Conservation (phyloP, 768 basidiomycete species). For the Infundibulicybe gibba region DNA sequence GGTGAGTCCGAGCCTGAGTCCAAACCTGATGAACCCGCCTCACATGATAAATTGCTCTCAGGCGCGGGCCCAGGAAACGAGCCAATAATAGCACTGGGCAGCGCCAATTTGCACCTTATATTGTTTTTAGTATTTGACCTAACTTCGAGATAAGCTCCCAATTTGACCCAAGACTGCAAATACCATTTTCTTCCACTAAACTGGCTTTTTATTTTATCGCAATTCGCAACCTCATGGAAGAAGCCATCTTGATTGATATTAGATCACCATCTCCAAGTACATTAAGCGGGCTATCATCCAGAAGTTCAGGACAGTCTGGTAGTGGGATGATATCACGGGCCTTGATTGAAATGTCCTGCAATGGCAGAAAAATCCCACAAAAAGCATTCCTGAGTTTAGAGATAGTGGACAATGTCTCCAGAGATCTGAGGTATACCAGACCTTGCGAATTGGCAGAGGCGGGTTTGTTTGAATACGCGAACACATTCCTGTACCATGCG, state of each 20-base stretch:
- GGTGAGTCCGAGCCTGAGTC: no score
- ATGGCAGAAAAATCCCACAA: constrained; percentile 25
- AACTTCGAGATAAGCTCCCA: not conserved
- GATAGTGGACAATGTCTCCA: constrained; percentile 20
- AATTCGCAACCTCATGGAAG: not conserved
- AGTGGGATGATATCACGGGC: constrained; percentile 22
- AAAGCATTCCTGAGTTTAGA: constrained; percentile 34
- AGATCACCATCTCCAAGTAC: constrained; percentile 50
- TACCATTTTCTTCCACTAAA: no score
- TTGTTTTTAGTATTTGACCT: constrained; percentile 4
- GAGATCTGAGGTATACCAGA: constrained; percentile 45
- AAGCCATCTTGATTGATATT: constrained; percentile 27
- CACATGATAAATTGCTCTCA: no score
- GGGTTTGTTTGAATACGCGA: constrained; percentile 42
- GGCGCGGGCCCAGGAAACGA: no score
- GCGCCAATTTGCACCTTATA: constrained; percentile 23
- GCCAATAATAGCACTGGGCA: no score
- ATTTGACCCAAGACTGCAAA: no score
- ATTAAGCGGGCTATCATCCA: constrained; percentile 32
- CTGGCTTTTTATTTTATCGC: constrained; percentile 4
- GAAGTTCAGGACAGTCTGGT: constrained; percentile 45
- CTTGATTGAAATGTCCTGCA: constrained; percentile 19
- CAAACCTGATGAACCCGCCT: no score
- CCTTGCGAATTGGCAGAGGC: constrained; percentile 46
- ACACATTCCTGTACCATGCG: constrained; percentile 43